A percentile compares a stretch with the other conserved stretches of the same genome.
Conservation (phyloP, 495 filamentous ascomycete genomes). For the Penicillium taxi region DNA sequence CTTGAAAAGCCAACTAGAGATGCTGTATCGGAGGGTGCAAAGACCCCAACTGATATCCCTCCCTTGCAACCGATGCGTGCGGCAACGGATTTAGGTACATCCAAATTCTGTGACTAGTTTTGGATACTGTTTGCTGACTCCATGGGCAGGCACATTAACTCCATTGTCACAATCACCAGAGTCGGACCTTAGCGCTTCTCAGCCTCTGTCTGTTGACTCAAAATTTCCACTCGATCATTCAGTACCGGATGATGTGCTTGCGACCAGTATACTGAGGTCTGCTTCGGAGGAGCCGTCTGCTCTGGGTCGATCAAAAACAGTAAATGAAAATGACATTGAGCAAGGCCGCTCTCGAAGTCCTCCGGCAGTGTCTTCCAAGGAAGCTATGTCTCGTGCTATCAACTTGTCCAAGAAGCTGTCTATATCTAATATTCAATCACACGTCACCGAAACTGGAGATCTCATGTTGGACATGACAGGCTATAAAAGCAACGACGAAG, state of each 20-base stretch:
- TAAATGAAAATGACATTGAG: not conserved
- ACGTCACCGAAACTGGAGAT: slow-evolving; percentile 88
- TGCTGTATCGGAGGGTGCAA: slow-evolving; percentile 20
- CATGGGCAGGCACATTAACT: slow-evolving; percentile 46
- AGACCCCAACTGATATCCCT: slow-evolving; percentile 15
- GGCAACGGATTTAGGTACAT: slow-evolving; percentile 44
- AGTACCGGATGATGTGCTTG: slow-evolving; percentile 42
- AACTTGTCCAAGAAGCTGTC: slow-evolving; percentile 81
- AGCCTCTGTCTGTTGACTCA: slow-evolving; percentile 19
- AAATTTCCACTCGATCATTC: slow-evolving; percentile 43
- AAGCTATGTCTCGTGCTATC: slow-evolving; percentile 76
- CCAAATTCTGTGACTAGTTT: not conserved
- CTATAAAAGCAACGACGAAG: slow-evolving; percentile 88
- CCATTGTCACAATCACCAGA: slow-evolving; percentile 57
- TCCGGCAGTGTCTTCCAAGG: slow-evolving; percentile 61
- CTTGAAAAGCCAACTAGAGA: slow-evolving; percentile 38
- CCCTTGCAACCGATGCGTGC: slow-evolving; percentile 40
- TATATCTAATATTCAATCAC: slow-evolving; percentile 82
- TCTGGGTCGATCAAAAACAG: not conserved
- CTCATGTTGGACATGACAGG: slow-evolving; percentile 98
- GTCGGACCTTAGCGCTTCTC: slow-evolving; percentile 31
- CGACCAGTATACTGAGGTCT: slow-evolving; percentile 13
- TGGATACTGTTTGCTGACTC: not conserved
- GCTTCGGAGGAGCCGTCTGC: slow-evolving; percentile 4
- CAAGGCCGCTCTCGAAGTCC: slow-evolving; percentile 51